phyloP scores from a whole-genome alignment of 495 filamentous ascomycete genomes.

The Filosporella fistucella region DNA sequence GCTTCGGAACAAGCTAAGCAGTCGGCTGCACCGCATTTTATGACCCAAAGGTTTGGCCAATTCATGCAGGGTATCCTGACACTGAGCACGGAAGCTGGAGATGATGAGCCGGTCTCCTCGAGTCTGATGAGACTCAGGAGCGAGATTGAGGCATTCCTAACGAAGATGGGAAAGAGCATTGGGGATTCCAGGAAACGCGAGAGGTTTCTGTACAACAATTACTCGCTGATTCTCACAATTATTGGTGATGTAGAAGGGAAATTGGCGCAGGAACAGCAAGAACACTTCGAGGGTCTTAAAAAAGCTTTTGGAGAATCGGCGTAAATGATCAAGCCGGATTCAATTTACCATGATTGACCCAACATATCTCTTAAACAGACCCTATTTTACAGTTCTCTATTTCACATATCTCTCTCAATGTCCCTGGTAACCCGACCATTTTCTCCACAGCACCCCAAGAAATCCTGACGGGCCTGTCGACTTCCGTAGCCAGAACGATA shows the following conservation, averaged over 20 bases:
- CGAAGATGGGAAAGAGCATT: constrained; percentile 57
- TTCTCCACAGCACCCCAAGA: constrained; percentile 20
- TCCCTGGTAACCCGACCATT: constrained; percentile 15
- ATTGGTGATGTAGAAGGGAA: constrained; percentile 80
- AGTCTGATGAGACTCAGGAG: constrained; percentile 69
- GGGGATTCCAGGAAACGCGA: constrained; percentile 75
- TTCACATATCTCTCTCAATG: constrained; percentile 12
- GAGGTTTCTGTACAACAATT: constrained; percentile 91
- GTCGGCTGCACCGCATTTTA: constrained; percentile 82
- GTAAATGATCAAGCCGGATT: constrained; percentile 1
- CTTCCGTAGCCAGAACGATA: constrained; percentile 44
- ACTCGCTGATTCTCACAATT: constrained; percentile 85
- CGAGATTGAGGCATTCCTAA: constrained; percentile 75
- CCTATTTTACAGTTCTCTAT: too few relatives aligned
- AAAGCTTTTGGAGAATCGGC: constrained; percentile 16
- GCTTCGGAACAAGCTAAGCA: constrained; percentile 56
- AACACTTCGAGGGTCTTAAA: constrained; percentile 52
- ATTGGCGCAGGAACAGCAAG: constrained; percentile 68
- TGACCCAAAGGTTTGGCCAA: constrained; percentile 90
- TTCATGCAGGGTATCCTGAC: constrained; percentile 79
- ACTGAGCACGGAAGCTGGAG: constrained; percentile 79
- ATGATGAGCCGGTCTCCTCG: constrained; percentile 85
- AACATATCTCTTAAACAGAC: too few relatives aligned
- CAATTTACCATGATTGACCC: neutral
- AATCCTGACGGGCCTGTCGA: constrained; percentile 12